Base-by-base conservation (phyloP, 306 rosid genomes). In the Castanopsis chinensis region DNA sequence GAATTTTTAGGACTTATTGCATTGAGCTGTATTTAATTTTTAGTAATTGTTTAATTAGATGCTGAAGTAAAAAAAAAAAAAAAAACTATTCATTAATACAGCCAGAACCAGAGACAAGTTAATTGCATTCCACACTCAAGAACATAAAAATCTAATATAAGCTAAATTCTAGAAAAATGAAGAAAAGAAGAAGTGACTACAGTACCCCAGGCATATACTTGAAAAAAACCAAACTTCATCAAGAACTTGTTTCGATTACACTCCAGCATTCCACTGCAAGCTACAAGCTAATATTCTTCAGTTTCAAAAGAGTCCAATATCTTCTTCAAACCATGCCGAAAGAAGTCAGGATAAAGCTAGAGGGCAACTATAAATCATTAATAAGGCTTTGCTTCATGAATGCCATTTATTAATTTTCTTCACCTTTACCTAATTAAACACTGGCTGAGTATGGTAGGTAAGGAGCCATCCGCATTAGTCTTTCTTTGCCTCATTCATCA, bases 241-340 rank as follows among this genome's bases (percentile, higher is more conserved):
- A 57, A 75, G 83, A 94, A 91, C 87, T 89, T 94, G 90, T 89
- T 94, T 79, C 86, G 84, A 82, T 85, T 94, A 76, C 92, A 91
- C 52, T 90, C 95, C 87, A 91, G 81, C 97, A 94, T 90, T 76
- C 91, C 97, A 85, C 93, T 87, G 43, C 90, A 94, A 86, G 88
- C 97, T 87, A 78, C 86, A 89, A 75, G 78, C 76, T 11, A 37
- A 82, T 54, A 41, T 82, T 83, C 78, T 78, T 85, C 84, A 83
- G 83, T 84, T 84, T 85, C 85, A 89, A 76, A 64, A 90, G 78
- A 65, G 77, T 91, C 94, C 72, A 94, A 60, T 80, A 84, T 88
- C 78, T 85, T 92, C 89, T 90, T 92, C 85, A 94, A 79, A 41
- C 99, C 95, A 67, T 94, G 92, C 59, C 91, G 88, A 72, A 92